Evolutionary conservation across 2,329 filamentous ascomycete genomes (phyloP), one percentile per base, ranked within the genome.

Genomic region (Lomentospora prolificans): DNA sequence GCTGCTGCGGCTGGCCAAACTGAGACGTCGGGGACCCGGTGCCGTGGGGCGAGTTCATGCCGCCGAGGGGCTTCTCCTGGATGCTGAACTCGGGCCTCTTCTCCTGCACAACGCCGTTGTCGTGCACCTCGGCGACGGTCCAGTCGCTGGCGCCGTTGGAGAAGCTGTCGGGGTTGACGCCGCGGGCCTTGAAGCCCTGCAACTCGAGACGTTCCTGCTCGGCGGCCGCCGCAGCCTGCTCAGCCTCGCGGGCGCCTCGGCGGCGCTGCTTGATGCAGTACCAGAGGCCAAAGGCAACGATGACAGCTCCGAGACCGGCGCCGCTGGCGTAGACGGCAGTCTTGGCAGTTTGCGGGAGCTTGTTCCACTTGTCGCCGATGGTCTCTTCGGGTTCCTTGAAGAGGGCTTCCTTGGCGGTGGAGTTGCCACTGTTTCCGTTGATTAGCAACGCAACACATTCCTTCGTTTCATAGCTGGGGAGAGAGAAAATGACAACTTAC

Each of bases 191-290:
- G 68, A 77, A 76, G 10, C 71, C 67, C 60, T 79, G 75, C 39
- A 80, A 65, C 63, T 82, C 80, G 3, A 74, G 59, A 39, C 74
- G 75, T 60, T 82, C 78, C 7, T 72, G 65, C 51, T 76, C 70
- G 28, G 71, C 68, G 54, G 70, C 69, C 56, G 73, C 68, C 31
- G 70, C 71, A 14, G 75, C 76, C 7, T 70, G 57, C 36, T 70
- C 69, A 36, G 79, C 78, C 64, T 85, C 81, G 22, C 62, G 64
- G 19, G 72, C 71, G 10, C 82, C 82, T 0, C 68, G 69, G 44
- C 75, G 73, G 36, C 81, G 75, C 65, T 84, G 79, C 44, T 73
- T 72, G 63, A 81, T 69, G 67, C 77, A 82, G 70, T 78, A 80
- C 64, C 79, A 76, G 19, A 75, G 63, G 5, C 75, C 68, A 0